Conservation (phyloP, 1,284 basidiomycete genomes). For the Schizophyllum commune region DNA sequence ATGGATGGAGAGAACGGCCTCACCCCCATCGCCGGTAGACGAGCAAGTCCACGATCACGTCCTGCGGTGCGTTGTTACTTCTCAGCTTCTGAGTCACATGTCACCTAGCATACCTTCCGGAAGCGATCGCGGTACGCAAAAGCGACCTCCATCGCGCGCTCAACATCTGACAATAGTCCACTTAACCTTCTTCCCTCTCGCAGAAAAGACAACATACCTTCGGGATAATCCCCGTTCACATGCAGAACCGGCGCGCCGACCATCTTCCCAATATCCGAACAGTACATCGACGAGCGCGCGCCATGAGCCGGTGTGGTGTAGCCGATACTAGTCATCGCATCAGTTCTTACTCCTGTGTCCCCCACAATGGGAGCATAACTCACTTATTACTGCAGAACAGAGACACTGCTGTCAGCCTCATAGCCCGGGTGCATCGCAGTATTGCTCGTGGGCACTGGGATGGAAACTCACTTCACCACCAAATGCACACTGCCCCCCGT, state of each 20-base stretch:
- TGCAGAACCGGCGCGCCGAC: slow-evolving; percentile 86
- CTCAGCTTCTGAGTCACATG: neutral
- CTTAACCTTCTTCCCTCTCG: no score
- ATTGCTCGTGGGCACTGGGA: no score
- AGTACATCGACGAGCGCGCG: slow-evolving; percentile 80
- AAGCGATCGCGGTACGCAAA: slow-evolving; percentile 81
- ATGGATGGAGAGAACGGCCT: slow-evolving; percentile 12
- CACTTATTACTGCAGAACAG: slow-evolving; percentile 43
- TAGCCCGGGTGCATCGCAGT: neutral
- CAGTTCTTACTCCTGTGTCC: neutral
- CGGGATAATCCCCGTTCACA: slow-evolving; percentile 86
- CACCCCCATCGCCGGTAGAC: slow-evolving; percentile 75
- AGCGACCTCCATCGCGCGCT: slow-evolving; percentile 70
- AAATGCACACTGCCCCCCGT: slow-evolving; percentile 85
- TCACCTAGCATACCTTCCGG: slow-evolving; percentile 66
- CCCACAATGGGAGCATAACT: slow-evolving; percentile 7
- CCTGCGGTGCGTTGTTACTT: slow-evolving; percentile 27
- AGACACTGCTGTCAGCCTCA: neutral
- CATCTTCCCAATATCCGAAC: slow-evolving; percentile 86
- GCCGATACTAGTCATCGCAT: slow-evolving; percentile 54
- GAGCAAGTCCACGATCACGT: slow-evolving; percentile 82
- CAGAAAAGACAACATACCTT: no score
- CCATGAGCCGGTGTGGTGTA: slow-evolving; percentile 83
- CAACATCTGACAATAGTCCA: slow-evolving; percentile 49
- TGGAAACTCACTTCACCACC: slow-evolving; percentile 88